phyloP scores from a whole-genome alignment of 345 rosid genomes.

The Populus simonii region DNA sequence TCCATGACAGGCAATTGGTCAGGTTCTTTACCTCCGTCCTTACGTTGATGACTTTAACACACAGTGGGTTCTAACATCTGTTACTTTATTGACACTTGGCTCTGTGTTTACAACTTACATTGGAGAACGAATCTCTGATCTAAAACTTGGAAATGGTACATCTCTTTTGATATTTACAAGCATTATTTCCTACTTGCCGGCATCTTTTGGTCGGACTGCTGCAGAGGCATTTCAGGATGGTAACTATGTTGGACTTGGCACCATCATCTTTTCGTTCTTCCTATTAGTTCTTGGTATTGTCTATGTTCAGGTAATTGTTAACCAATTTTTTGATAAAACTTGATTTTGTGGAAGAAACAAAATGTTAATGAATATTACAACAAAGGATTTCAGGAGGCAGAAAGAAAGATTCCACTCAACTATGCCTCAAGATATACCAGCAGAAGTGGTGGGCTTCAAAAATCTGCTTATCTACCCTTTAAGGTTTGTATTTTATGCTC shows the following conservation, averaged over 20 bases:
- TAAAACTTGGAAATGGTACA: slow-evolving; percentile 96
- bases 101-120: slow-evolving; percentile 80
- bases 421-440: slow-evolving; percentile 92
- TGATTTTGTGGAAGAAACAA: slow-evolving; percentile 14
- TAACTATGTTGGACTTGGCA: slow-evolving; percentile 77
- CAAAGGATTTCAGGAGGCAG: slow-evolving; percentile 87
- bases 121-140: slow-evolving; percentile 86
- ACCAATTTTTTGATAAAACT: slow-evolving; percentile 2
- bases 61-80: slow-evolving; percentile 83
- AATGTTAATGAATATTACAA: slow-evolving; percentile 22
- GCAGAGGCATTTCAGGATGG: slow-evolving; percentile 83
- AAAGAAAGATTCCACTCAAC: slow-evolving; percentile 94
- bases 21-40: slow-evolving; percentile 86
- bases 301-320: slow-evolving; percentile 83
- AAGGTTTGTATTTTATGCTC: slow-evolving; percentile 49
- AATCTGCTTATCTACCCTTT: slow-evolving; percentile 92
- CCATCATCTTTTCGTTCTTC: slow-evolving; percentile 65
- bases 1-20: slow-evolving; percentile 76
- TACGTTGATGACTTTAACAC: slow-evolving; percentile 82
- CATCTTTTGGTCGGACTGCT: slow-evolving; percentile 89
- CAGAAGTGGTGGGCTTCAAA: slow-evolving; percentile 76
- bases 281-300: slow-evolving; percentile 85
- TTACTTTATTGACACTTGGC: slow-evolving; percentile 76
- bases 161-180: slow-evolving; percentile 91
- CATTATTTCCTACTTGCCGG: slow-evolving; percentile 93